Conservation (phyloP, 495 filamentous ascomycete species). For the Aspergillus indologenus region DNA sequence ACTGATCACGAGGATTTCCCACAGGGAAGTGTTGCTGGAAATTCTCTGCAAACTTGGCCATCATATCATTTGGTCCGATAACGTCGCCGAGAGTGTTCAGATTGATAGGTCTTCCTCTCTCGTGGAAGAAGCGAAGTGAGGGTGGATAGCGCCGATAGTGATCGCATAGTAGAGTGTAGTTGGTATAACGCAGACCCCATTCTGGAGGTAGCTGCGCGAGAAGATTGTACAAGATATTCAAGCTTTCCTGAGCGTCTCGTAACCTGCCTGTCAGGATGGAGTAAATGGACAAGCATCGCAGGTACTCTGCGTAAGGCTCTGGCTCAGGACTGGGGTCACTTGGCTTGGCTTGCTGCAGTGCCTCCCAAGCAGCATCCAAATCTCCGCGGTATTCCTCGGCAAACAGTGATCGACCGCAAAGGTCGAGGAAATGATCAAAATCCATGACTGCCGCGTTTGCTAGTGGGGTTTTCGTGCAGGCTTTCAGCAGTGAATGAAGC, state of each 20-base stretch:
- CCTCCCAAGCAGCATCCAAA: neutral
- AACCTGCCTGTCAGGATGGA: neutral
- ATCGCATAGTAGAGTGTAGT: neutral
- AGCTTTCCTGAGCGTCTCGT: neutral
- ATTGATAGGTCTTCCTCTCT: neutral
- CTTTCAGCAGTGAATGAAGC: neutral
- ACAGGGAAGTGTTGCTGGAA: neutral
- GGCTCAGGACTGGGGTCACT: neutral
- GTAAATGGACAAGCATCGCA: neutral
- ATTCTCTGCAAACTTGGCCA: neutral
- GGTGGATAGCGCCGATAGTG: neutral
- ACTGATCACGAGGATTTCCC: neutral
- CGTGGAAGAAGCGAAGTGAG: neutral
- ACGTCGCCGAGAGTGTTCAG: neutral
- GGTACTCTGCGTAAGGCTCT: neutral
- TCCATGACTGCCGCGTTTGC: neutral
- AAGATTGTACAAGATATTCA: neutral
- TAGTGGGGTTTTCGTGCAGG: neutral
- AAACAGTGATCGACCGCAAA: neutral
- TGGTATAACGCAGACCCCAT: conserved; percentile 1
- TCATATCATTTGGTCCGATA: neutral
- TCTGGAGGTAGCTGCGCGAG: neutral
- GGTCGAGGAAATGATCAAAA: neutral
- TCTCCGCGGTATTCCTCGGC: neutral
- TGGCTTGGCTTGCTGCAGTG: neutral